Conservation (phyloP, 1,284 basidiomycete genomes). For the Boletus sp. region DNA sequence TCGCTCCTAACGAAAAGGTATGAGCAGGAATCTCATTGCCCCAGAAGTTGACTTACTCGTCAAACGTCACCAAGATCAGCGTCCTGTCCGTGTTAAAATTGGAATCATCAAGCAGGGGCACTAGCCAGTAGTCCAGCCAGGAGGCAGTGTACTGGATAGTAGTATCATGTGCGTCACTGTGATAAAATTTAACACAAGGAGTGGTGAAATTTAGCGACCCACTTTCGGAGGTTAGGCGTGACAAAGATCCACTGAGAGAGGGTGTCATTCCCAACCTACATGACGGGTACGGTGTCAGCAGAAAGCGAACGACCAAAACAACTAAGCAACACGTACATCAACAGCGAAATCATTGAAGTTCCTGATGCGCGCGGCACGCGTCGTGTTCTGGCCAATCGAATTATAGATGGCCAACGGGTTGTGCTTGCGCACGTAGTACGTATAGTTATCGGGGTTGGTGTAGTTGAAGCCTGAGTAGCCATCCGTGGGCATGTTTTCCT, state of each 20-base stretch:
- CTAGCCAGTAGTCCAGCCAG: constrained; percentile 54
- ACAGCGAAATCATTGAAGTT: constrained; percentile 62
- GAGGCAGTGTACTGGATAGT: constrained; percentile 44
- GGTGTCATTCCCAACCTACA: constrained; percentile 35
- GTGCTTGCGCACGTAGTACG: constrained; percentile 58
- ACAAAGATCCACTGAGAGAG: constrained; percentile 63
- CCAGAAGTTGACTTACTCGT: constrained; percentile 28
- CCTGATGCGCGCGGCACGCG: constrained; percentile 48
- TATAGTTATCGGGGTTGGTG: constrained; percentile 40
- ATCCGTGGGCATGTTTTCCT: constrained; percentile 60
- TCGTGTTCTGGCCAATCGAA: constrained; percentile 40
- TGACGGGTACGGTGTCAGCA: background rate
- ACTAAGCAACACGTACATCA: constrained; percentile 38
- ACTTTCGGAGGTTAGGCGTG: constrained; percentile 55
- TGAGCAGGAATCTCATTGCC: background rate
- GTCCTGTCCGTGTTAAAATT: constrained; percentile 51
- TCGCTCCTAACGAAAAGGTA: constrained; percentile 40
- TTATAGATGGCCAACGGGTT: constrained; percentile 56
- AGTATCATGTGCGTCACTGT: constrained; percentile 50
- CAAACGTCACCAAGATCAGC: constrained; percentile 55
- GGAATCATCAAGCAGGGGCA: constrained; percentile 45
- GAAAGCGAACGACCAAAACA: background rate
- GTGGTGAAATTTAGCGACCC: constrained; percentile 2
- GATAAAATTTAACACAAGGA: constrained; percentile 19
- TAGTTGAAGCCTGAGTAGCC: constrained; percentile 50